phyloP scores from a whole-genome alignment of 257 asterid species.

The Prunella vulgaris region DNA sequence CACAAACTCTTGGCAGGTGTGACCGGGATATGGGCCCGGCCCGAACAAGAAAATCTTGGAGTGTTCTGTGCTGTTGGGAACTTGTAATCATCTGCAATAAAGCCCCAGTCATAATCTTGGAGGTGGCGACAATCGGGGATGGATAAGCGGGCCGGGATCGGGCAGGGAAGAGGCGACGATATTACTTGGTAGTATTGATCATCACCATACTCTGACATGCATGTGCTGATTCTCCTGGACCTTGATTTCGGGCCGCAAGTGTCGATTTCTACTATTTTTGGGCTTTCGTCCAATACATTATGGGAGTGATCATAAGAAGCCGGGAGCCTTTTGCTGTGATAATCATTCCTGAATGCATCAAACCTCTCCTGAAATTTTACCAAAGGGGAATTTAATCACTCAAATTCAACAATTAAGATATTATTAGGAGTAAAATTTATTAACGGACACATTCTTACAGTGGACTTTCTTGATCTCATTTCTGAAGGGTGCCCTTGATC shows the following conservation, averaged over 20 bases:
- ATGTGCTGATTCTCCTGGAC: slow-evolving; percentile 49
- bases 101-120: slow-evolving; percentile 70
- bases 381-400: not conserved
- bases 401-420: not conserved
- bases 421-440: too few relatives aligned
- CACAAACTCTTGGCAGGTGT: slow-evolving; percentile 76
- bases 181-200: slow-evolving; percentile 50
- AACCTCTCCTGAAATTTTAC: slow-evolving; percentile 52
- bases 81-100: slow-evolving; percentile 39
- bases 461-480: slow-evolving; percentile 51
- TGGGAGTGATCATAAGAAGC: slow-evolving; percentile 45
- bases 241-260: slow-evolving; percentile 64
- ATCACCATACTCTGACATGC: slow-evolving; percentile 50
- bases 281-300: slow-evolving; percentile 54
- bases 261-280: slow-evolving; percentile 85
- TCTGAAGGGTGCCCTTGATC: slow-evolving; percentile 49
- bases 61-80: slow-evolving; percentile 73
- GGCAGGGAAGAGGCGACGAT: slow-evolving; percentile 58
- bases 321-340: slow-evolving; percentile 65
- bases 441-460: slow-evolving; percentile 66
- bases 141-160: slow-evolving; percentile 47
- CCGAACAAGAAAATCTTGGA: slow-evolving; percentile 49
- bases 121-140: slow-evolving; percentile 51
- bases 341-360: slow-evolving; percentile 57
- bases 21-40: slow-evolving; percentile 32